Evolutionary conservation across 176 grass and related monocot genomes (phyloP).

Genomic region (Aegilops umbellulata): DNA sequence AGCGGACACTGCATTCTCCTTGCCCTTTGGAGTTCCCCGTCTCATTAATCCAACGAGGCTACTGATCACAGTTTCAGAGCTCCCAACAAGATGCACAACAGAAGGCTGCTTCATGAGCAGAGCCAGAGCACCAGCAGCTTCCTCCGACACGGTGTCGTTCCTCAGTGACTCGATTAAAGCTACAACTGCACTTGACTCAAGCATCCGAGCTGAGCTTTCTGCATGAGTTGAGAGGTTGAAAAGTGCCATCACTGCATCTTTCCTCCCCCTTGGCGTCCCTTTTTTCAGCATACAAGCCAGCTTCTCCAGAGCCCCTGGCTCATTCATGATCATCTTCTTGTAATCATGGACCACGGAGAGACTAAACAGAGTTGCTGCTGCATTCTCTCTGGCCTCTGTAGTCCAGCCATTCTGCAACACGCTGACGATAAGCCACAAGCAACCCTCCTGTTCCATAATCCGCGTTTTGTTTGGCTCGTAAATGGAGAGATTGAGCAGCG

Average conservation of each 20-base stretch:
- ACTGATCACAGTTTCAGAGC: slow-evolving; percentile 53
- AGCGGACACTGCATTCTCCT: slow-evolving; percentile 94
- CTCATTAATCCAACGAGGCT: slow-evolving; percentile 77
- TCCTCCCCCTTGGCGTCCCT: slow-evolving; percentile 79
- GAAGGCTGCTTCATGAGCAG: slow-evolving; percentile 71
- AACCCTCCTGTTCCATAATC: slow-evolving; percentile 81
- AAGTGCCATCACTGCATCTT: slow-evolving; percentile 96
- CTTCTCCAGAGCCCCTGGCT: slow-evolving; percentile 70
- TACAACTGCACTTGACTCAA: slow-evolving; percentile 61
- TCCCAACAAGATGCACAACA: slow-evolving; percentile 62
- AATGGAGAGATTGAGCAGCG: slow-evolving; percentile 86
- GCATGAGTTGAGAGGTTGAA: slow-evolving; percentile 96
- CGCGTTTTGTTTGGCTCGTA: slow-evolving; percentile 76
- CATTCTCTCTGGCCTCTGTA: slow-evolving; percentile 86
- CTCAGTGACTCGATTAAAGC: slow-evolving; percentile 61
- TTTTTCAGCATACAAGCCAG: slow-evolving; percentile 70
- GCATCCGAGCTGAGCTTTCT: slow-evolving; percentile 72
- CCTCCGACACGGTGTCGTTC: slow-evolving; percentile 79
- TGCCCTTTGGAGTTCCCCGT: slow-evolving; percentile 85
- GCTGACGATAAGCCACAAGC: slow-evolving; percentile 63
- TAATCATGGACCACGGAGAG: slow-evolving; percentile 90
- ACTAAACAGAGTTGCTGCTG: slow-evolving; percentile 92
- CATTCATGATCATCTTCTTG: slow-evolving; percentile 84
- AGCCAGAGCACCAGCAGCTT: slow-evolving; percentile 89
- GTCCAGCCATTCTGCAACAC: slow-evolving; percentile 85